These are phyloP conservation scores for Colletotrichum higginsianum DNA, from an alignment of 2,329 filamentous ascomycete species.

Conservation along the genomic window DNA sequence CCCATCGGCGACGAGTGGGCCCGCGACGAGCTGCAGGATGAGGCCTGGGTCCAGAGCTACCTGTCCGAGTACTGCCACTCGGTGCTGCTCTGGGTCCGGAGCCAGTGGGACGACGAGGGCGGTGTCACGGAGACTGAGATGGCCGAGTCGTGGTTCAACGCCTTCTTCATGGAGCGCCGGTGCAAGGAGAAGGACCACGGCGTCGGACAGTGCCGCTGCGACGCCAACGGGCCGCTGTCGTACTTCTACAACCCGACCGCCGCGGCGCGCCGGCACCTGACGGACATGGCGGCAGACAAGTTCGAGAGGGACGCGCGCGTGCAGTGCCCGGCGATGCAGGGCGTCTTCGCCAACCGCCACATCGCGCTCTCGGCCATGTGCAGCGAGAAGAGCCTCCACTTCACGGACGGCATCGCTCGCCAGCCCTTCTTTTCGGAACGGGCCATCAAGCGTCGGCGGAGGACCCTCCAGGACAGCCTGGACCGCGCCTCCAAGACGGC, in stretches of 20 bases:
- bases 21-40: constrained; percentile 26
- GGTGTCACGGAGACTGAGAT: not conserved
- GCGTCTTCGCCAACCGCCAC: constrained; percentile 15
- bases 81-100: constrained; percentile 24
- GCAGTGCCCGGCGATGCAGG: constrained; percentile 3
- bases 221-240: constrained; percentile 29
- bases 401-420: constrained; percentile 27
- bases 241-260: constrained; percentile 41
- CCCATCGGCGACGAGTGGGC: constrained; percentile 29
- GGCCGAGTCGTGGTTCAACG: constrained; percentile 17
- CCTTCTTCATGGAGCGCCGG: constrained; percentile 34
- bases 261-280: constrained; percentile 31
- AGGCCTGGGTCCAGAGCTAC: constrained; percentile 31
- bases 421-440: constrained; percentile 31
- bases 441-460: constrained; percentile 13
- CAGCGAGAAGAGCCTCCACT: constrained; percentile 19
- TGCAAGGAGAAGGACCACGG: constrained; percentile 40
- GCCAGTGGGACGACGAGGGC: not conserved
- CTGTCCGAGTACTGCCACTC: constrained; percentile 15
- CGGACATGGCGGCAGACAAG: constrained; percentile 11
- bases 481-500: not conserved
- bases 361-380: constrained; percentile 11
- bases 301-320: constrained; percentile 7
- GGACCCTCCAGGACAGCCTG: constrained; percentile 14
- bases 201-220: constrained; percentile 33